phyloP scores from a whole-genome alignment of 441 rosid genomes.

The Brassica hybrid region DNA sequence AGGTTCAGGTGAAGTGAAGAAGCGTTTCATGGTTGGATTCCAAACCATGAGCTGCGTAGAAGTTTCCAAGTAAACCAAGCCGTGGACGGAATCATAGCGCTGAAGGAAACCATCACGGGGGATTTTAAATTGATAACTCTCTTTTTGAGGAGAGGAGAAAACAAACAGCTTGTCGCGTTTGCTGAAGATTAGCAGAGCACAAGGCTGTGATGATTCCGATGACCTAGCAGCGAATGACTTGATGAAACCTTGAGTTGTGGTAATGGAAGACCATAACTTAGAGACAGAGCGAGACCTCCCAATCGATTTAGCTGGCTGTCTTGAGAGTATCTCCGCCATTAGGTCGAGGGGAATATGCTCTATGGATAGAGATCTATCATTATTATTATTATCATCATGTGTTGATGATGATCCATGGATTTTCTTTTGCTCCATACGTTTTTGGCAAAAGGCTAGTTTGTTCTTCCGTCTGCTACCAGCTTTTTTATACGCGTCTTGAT shows the following conservation, averaged over 20 bases:
- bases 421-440: not conserved
- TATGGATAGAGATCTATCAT: not conserved
- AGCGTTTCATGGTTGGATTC: constrained; percentile 11
- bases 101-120: not conserved
- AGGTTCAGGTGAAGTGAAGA: constrained; percentile 14
- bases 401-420: not conserved
- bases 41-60: constrained; percentile 15
- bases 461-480: not conserved
- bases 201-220: constrained; percentile 2
- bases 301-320: constrained; percentile 14
- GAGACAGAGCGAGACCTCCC: constrained; percentile 18
- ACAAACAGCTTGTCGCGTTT: constrained; percentile 9
- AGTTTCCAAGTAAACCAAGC: constrained; percentile 14
- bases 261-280: constrained; percentile 23
- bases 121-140: not conserved
- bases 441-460: not conserved
- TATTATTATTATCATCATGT: not conserved
- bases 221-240: not conserved
- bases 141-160: constrained; percentile 16
- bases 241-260: constrained; percentile 25
- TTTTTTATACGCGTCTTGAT: too few species aligned
- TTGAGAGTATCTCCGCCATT: not conserved
- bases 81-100: constrained; percentile 6
- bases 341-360: not conserved
- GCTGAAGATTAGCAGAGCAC: constrained; percentile 14